Evolutionary conservation across 176 grass and related monocot species (phyloP).

Genomic region (Avena insularis): DNA sequence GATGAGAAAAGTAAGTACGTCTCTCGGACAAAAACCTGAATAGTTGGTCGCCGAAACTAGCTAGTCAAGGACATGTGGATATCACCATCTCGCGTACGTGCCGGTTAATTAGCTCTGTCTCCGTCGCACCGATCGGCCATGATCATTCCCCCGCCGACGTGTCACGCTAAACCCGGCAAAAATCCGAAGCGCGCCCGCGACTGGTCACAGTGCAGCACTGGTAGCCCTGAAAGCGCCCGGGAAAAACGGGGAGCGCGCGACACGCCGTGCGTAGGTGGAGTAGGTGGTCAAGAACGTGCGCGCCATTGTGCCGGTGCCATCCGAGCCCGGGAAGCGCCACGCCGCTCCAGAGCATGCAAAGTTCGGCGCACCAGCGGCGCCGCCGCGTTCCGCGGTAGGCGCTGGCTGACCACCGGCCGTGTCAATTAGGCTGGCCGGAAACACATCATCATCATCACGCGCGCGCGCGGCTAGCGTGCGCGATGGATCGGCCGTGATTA

Average conservation of each 20-base stretch:
- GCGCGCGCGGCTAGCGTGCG: not conserved
- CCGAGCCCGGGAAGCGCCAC: not conserved
- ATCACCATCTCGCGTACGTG: not conserved
- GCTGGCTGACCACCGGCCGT: not conserved
- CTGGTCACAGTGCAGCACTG: constrained; percentile 39
- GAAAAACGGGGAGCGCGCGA: not conserved
- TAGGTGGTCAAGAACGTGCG: not conserved
- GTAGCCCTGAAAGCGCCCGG: not conserved
- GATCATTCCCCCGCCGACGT: constrained; percentile 11
- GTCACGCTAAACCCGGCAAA: not conserved
- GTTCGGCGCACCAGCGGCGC: not conserved
- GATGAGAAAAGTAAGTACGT: too few relatives aligned
- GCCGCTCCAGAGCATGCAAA: not conserved
- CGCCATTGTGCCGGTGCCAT: not conserved
- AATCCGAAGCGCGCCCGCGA: constrained; percentile 16
- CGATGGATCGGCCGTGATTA: not conserved
- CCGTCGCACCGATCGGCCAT: constrained; percentile 20
- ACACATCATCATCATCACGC: not conserved
- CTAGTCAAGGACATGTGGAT: too few relatives aligned
- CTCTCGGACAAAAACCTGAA: too few relatives aligned
- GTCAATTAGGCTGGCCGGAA: not conserved
- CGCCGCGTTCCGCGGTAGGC: not conserved
- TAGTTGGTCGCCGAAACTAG: too few relatives aligned
- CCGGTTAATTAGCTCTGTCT: not conserved
- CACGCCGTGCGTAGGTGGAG: not conserved